These are phyloP conservation scores for Penicillium brasilianum DNA, from an alignment of 2,329 filamentous ascomycete species.

Conservation along the genomic window DNA sequence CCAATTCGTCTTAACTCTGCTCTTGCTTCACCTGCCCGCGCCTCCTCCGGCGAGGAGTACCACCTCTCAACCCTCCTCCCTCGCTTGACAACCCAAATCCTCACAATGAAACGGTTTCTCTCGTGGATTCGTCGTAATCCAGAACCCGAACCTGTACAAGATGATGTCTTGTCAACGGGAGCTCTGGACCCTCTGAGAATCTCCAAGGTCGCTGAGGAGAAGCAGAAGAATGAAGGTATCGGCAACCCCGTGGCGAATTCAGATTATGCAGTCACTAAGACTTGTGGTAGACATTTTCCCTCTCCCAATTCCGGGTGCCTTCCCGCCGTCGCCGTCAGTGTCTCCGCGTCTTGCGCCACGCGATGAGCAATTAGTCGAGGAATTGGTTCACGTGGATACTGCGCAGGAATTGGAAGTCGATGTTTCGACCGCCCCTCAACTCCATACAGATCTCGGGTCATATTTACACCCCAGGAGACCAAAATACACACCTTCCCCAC, in stretches of 20 bases:
- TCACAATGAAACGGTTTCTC: constrained; percentile 13
- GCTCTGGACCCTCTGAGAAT: not conserved
- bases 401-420: constrained; percentile 19
- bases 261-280: constrained; percentile 1
- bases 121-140: constrained; percentile 13
- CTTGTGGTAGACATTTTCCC: constrained; percentile 2
- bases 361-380: constrained; percentile 9
- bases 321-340: constrained; percentile 22
- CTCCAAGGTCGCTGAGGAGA: not conserved
- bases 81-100: not conserved
- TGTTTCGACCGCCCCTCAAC: constrained; percentile 13
- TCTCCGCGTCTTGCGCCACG: constrained; percentile 22
- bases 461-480: constrained; percentile 23
- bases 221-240: constrained; percentile 12
- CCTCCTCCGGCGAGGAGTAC: constrained; percentile 9
- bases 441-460: constrained; percentile 25
- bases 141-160: not conserved
- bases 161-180: not conserved
- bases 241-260: not conserved
- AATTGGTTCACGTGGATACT: constrained; percentile 12
- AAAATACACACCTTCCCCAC: constrained; percentile 8
- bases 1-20: constrained; percentile 9
- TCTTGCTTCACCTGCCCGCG: constrained; percentile 9
- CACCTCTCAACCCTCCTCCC: constrained; percentile 1
- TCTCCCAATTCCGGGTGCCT: constrained; percentile 25